Evolutionary conservation across 2,329 filamentous ascomycete genomes (phyloP).

Genomic region (Ophiostoma populinum): DNA sequence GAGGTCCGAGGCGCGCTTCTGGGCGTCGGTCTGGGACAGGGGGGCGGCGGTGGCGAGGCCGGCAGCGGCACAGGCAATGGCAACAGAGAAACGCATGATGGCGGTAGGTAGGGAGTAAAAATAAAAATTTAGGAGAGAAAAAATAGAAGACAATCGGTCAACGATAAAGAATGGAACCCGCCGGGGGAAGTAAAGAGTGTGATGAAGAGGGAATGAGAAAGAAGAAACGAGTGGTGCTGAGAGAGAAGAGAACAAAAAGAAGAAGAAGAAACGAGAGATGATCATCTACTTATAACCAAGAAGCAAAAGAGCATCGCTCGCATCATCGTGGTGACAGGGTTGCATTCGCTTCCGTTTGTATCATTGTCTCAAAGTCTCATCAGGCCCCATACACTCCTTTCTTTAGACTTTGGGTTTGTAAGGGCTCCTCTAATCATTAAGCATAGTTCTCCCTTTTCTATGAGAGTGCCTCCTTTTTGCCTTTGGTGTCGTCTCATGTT

Average conservation of each 20-base stretch:
- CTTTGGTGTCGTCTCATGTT: constrained; percentile 1
- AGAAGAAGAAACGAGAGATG: neutral
- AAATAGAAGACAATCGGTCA: constrained; percentile 6
- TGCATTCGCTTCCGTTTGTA: constrained; percentile 1
- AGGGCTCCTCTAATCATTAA: too few relatives aligned
- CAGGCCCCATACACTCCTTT: neutral
- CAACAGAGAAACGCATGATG: constrained; percentile 10
- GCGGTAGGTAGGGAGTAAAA: neutral
- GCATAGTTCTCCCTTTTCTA: neutral
- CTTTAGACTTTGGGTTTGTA: too few relatives aligned
- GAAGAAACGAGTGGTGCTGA: neutral
- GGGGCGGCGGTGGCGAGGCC: constrained; percentile 5
- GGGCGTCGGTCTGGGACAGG: neutral
- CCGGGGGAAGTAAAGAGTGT: constrained; percentile 1
- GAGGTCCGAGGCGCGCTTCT: constrained; percentile 6
- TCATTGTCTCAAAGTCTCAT: neutral
- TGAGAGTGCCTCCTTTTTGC: neutral
- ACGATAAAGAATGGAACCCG: constrained; percentile 8
- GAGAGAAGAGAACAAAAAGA: neutral
- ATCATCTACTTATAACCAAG: neutral
- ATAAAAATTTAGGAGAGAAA: neutral
- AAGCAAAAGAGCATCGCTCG: neutral
- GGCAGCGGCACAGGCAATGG: constrained; percentile 7
- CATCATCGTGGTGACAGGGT: neutral
- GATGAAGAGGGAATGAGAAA: neutral